phyloP scores from a whole-genome alignment of 2,329 filamentous ascomycete genomes.

The Plectosphaerella cucumerina region DNA sequence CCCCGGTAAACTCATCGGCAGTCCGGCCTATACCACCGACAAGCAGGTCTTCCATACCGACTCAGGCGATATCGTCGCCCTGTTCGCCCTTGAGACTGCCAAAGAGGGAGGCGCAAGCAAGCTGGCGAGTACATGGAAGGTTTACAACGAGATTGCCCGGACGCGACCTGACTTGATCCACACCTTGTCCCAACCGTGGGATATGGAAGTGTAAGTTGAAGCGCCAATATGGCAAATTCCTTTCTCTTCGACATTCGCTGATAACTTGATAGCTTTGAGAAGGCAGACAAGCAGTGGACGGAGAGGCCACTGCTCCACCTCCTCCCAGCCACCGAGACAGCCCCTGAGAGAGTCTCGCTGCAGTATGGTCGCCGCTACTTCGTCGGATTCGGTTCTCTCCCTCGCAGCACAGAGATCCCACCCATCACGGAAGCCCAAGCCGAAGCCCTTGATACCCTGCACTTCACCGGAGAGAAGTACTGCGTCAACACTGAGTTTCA shows the following conservation, averaged over 20 bases:
- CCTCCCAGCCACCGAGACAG: conserved; percentile 38
- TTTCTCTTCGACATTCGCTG: background rate
- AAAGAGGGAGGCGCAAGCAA: conserved; percentile 52
- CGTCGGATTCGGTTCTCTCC: conserved; percentile 51
- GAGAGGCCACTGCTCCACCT: conserved; percentile 52
- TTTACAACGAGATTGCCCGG: conserved; percentile 61
- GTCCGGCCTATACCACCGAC: conserved; percentile 55
- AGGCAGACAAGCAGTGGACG: conserved; percentile 38
- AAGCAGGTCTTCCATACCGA: conserved; percentile 63
- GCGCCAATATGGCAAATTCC: conserved; percentile 4
- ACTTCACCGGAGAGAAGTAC: conserved; percentile 43
- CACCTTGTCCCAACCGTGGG: conserved; percentile 49
- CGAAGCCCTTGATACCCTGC: conserved; percentile 47
- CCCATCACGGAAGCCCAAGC: conserved; percentile 51
- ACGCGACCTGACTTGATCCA: conserved; percentile 57
- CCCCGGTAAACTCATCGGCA: conserved; percentile 39
- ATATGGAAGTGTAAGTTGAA: conserved; percentile 37
- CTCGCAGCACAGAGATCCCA: conserved; percentile 49
- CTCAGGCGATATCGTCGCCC: conserved; percentile 51
- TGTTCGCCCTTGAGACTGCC: conserved; percentile 52
- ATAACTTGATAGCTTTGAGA: conserved; percentile 40
- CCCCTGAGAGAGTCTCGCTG: conserved; percentile 50
- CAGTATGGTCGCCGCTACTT: conserved; percentile 58
- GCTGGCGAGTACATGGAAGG: conserved; percentile 51
- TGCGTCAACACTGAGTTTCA: conserved; percentile 39